Evolutionary conservation across 257 asterid genomes (phyloP), one percentile per base, ranked within the genome.

Genomic region (Nicotiana knightiana): DNA sequence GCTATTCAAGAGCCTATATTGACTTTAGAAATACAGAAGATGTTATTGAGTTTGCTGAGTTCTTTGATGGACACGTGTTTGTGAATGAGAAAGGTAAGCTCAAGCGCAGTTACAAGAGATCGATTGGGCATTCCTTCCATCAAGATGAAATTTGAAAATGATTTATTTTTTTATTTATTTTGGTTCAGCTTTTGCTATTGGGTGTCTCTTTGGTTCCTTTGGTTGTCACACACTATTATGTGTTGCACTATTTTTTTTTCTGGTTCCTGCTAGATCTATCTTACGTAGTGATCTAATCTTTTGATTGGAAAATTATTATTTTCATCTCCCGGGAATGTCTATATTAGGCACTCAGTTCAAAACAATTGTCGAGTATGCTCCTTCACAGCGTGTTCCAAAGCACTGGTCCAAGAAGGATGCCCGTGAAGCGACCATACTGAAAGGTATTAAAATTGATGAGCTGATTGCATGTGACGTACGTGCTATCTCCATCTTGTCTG

Each of bases 351-450:
- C 97, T 82, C 98, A 94, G 85, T 91, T 89, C 86, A 93, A 90
- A 88, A 87, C 93, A 81, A 82, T 91, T 80, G 98, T 96, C 39
- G 99, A 96, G 90, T 96, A 92, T 89, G 98, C 97, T 83, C 99
- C 98, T 86, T 96, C 97, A 64, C 98, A 94, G 85, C 94, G 96
- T 82, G 94, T 91, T 83, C 97, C 98, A 75, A 94, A 91, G 89
- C 93, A 90, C 81, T 92, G 93, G 91, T 87, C 90, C 67, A 96
- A 93, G 90, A 96, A 90, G 87, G 98, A 96, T 87, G 98, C 97
- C 4, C 97, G 97, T 54, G 98, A 93, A 86, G 99, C 98, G 82
- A 83, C 94, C 59, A 89, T 96, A 80, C 85, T 91, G 62, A 94
- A 91, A 92, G 99, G 99, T 94, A 88, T 79, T 81, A 30, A 35